These are phyloP conservation scores for Nadsonia fulvescens DNA, from an alignment of 805 yeast species.

Conservation along the genomic window DNA sequence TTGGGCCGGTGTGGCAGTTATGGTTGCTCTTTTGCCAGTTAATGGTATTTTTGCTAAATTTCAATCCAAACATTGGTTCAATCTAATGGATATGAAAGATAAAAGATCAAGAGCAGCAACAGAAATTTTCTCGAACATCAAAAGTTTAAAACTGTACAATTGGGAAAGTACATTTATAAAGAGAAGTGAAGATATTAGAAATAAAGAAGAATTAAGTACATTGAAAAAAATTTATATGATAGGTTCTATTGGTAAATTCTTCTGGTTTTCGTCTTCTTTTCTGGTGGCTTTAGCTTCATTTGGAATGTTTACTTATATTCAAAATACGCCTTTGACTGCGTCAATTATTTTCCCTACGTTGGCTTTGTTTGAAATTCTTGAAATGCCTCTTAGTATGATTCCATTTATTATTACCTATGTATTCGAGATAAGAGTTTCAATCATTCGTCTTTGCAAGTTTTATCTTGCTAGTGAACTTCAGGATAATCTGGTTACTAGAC, in stretches of 20 bases:
- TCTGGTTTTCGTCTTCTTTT: constrained; percentile 77
- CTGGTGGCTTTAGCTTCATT: constrained; percentile 81
- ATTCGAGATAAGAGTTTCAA: constrained; percentile 21
- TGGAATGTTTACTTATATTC: constrained; percentile 50
- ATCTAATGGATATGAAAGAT: constrained; percentile 79
- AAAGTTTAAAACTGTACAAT: constrained; percentile 80
- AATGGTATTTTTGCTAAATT: constrained; percentile 50
- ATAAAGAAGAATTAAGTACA: constrained; percentile 66
- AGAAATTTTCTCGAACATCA: constrained; percentile 75
- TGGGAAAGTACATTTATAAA: constrained; percentile 83
- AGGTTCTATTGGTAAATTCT: constrained; percentile 51
- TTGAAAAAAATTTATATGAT: constrained; percentile 40
- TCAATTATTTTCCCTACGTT: constrained; percentile 65
- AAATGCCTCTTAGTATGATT: constrained; percentile 30
- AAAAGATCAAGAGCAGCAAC: constrained; percentile 75
- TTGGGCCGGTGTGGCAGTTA: constrained; percentile 80
- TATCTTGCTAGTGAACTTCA: constrained; percentile 28
- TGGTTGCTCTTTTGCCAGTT: constrained; percentile 62
- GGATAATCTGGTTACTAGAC: constrained; percentile 18
- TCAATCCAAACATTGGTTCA: constrained; percentile 24
- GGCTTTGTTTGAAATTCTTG: constrained; percentile 31
- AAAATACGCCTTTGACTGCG: constrained; percentile 55
- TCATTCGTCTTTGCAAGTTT: constrained; percentile 28
- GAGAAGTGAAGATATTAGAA: constrained; percentile 65
- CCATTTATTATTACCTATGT: constrained; percentile 30